Base-by-base conservation (phyloP, 331 rosid species). In the Malus hybrid region DNA sequence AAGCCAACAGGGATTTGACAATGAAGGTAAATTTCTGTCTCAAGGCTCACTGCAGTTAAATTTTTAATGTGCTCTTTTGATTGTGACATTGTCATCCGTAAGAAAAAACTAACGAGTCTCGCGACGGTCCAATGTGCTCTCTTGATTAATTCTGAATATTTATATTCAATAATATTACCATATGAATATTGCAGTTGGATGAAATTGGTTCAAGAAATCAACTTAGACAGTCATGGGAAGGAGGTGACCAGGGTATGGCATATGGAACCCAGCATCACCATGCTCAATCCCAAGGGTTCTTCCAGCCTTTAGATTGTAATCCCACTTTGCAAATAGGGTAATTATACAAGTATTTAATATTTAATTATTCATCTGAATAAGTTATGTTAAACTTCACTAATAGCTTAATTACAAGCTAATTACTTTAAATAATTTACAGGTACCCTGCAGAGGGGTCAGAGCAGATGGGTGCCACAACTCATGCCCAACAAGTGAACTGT, bases 321-420 rank as follows among this genome's bases (percentile, higher is more conserved):
- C 97, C 98, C 72, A 84, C 97, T 65, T 83, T 93, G 86, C 96
- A 91, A 83, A 93, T 93, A 26, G 98, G 98, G 97, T 93, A 83
- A 77, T 30, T 66, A 15, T 6, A 7, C 55, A 14, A 14, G 55
- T 14, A 56, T 30, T 15, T 24, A 14, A 30, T 11, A 16, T 64
- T 30, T 52, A 48, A 29, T 30, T 10, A 14, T 22, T 5, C 30
- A 20, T 36, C 48, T 55, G 3, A 29, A 32, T 58, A 46, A 39
- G 30, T 19, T 66, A 14, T 42, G 26, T 66, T 32, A 66, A 66
- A n/a, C 34, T 30, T 18, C 3, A 18, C 13, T 33, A 66, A 61
- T 34, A 28, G 36, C 39, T 50, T 50, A 50, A 50, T 50, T 50
- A 50, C 4, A 50, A 0, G 56, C 56, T 15, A 50, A 50, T 50